phyloP scores from a whole-genome alignment of 768 basidiomycete species.

The Suillus clintonianus region DNA sequence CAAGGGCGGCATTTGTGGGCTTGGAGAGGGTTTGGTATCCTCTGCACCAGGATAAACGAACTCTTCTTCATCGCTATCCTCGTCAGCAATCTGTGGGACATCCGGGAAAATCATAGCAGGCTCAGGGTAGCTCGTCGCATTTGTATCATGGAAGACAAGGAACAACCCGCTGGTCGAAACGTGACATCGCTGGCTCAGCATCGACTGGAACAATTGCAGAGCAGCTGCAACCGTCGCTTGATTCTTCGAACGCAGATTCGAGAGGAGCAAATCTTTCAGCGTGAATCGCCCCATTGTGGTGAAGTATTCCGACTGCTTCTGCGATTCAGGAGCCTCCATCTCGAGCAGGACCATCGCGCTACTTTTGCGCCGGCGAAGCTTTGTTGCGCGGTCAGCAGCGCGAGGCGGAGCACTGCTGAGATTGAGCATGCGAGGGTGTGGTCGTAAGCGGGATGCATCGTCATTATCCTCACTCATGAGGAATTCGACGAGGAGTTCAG shows the following conservation, averaged over 20 bases:
- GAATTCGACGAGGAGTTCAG: conserved; percentile 73
- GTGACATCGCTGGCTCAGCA: conserved; percentile 70
- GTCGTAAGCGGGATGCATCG: conserved; percentile 45
- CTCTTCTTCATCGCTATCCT: conserved; percentile 55
- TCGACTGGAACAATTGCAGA: conserved; percentile 76
- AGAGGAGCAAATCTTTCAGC: conserved; percentile 82
- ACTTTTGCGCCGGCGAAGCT: conserved; percentile 69
- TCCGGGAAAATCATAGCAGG: conserved; percentile 43
- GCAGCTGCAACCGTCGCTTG: conserved; percentile 73
- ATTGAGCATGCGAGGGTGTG: conserved; percentile 47
- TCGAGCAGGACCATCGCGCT: conserved; percentile 91
- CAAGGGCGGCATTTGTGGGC: conserved; percentile 16
- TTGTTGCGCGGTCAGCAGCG: conserved; percentile 44
- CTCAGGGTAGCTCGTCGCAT: conserved; percentile 75
- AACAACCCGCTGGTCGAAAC: conserved; percentile 69
- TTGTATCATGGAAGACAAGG: conserved; percentile 64
- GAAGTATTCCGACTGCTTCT: conserved; percentile 77
- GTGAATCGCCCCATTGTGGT: conserved; percentile 89
- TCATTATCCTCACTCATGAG: conserved; percentile 85
- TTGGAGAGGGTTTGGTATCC: conserved; percentile 12
- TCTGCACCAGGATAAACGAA: conserved; percentile 44
- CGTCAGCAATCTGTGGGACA: conserved; percentile 21
- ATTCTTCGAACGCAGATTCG: conserved; percentile 72
- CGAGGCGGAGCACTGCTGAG: conserved; percentile 38
- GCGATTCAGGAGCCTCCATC: conserved; percentile 75